phyloP scores from a whole-genome alignment of 805 yeast species.

The Yarrowia phangngaensis region DNA sequence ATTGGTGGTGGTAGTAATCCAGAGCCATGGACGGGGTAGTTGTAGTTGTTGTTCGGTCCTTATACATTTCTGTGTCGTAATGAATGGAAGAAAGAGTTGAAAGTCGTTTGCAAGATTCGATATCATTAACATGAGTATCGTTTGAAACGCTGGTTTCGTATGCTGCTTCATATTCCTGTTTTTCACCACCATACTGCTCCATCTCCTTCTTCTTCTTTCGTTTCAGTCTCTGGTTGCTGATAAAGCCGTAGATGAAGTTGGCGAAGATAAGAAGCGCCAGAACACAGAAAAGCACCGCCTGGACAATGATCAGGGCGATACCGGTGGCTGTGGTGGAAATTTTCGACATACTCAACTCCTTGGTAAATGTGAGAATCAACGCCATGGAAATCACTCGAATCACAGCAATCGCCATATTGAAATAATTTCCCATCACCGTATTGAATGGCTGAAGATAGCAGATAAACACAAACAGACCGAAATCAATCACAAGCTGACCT shows the following conservation, averaged over 20 bases:
- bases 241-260: conserved; percentile 21
- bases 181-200: not conserved
- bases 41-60: conserved; percentile 12
- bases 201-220: conserved; percentile 19
- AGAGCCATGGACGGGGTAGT: conserved; percentile 17
- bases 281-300: conserved; percentile 35
- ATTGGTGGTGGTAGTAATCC: not conserved
- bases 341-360: conserved; percentile 34
- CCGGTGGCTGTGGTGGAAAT: conserved; percentile 38
- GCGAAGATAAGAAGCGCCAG: conserved; percentile 34
- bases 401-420: conserved; percentile 35
- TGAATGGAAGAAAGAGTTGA: not conserved
- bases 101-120: no score
- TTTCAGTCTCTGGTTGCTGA: conserved; percentile 4
- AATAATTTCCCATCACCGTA: conserved; percentile 36
- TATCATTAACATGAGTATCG: no score
- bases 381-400: conserved; percentile 36
- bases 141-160: no score
- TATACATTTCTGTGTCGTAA: conserved; percentile 6
- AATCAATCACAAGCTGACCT: conserved; percentile 39
- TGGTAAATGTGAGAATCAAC: conserved; percentile 37
- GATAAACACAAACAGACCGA: conserved; percentile 31
- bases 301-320: conserved; percentile 36
- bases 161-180: no score
- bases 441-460: conserved; percentile 36